Conservation (phyloP, 441 rosid genomes). For the Bocquillonia castaneifolia region DNA sequence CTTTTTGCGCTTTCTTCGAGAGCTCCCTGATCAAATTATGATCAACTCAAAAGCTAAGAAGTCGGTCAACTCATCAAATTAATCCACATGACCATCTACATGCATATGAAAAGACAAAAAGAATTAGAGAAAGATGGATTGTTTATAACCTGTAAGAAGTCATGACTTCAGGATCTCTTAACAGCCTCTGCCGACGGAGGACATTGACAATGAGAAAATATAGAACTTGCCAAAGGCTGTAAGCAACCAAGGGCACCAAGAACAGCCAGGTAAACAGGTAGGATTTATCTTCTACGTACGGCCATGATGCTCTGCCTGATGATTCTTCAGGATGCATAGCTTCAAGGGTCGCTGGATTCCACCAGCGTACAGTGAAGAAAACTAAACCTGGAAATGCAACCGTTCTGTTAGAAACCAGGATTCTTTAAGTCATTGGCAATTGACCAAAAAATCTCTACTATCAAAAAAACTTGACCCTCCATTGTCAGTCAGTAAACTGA, state of each 20-base stretch:
- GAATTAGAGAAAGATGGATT: neutral
- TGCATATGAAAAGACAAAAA: neutral
- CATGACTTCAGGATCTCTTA: conserved; percentile 98
- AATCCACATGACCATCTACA: neutral
- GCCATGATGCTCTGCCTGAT: conserved; percentile 63
- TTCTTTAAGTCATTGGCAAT: neutral
- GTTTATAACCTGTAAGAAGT: conserved; percentile 75
- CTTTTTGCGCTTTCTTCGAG: conserved; percentile 82
- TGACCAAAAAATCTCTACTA: neutral
- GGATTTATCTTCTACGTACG: conserved; percentile 75
- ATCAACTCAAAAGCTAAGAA: neutral
- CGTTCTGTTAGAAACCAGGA: conserved; percentile 13
- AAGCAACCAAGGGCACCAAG: conserved; percentile 72
- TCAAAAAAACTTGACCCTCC: neutral
- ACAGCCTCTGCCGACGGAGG: conserved; percentile 76
- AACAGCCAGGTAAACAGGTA: conserved; percentile 85
- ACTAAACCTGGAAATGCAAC: conserved; percentile 59
- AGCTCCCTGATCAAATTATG: conserved; percentile 49
- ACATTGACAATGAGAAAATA: conserved; percentile 89
- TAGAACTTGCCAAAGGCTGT: conserved; percentile 83
- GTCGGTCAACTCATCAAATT: neutral
- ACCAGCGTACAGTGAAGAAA: conserved; percentile 94
- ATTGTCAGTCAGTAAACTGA: neutral
- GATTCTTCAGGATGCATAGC: conserved; percentile 90
- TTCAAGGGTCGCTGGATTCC: conserved; percentile 85